These are phyloP conservation scores for Trichocladium antarcticum DNA, from an alignment of 495 filamentous ascomycete genomes.

Conservation along the genomic window DNA sequence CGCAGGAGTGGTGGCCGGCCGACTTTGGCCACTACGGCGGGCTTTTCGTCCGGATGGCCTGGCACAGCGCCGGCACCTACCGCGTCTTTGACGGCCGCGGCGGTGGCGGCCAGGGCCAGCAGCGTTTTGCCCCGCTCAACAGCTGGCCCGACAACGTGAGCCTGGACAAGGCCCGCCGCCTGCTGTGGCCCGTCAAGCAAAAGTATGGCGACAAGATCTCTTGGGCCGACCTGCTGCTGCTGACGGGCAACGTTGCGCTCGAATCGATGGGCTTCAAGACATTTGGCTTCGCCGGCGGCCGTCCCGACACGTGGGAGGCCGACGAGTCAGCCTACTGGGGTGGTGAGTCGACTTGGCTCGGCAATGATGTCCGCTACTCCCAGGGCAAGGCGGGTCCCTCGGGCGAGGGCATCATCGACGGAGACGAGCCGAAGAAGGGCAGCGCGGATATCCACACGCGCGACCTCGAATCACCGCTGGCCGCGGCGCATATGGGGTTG, in stretches of 20 bases:
- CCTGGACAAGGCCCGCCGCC: constrained; percentile 65
- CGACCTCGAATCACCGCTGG: constrained; percentile 52
- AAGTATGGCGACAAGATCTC: constrained; percentile 74
- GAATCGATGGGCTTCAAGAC: constrained; percentile 66
- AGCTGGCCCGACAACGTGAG: constrained; percentile 69
- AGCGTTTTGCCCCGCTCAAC: constrained; percentile 67
- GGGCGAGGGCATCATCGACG: constrained; percentile 36
- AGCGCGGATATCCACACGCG: constrained; percentile 46
- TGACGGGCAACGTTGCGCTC: constrained; percentile 62
- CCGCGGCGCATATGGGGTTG: constrained; percentile 57
- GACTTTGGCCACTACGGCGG: constrained; percentile 70
- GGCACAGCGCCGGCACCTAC: constrained; percentile 67
- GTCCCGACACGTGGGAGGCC: constrained; percentile 56
- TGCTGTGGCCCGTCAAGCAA: constrained; percentile 70
- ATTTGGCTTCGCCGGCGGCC: constrained; percentile 60
- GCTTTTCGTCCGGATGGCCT: constrained; percentile 66
- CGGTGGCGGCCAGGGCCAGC: constrained; percentile 58
- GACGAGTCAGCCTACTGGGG: constrained; percentile 69
- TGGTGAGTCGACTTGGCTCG: constrained; percentile 57
- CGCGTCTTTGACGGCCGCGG: constrained; percentile 61
- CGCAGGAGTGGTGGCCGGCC: constrained; percentile 65
- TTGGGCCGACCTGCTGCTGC: constrained; percentile 58
- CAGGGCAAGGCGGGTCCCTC: constrained; percentile 35
- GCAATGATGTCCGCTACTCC: constrained; percentile 55
- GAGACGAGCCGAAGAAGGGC: constrained; percentile 35